Percentiles rank a stretch among this genome's conserved stretches.
Conservation (phyloP, 106 monocot species). For the Allium sativum region DNA sequence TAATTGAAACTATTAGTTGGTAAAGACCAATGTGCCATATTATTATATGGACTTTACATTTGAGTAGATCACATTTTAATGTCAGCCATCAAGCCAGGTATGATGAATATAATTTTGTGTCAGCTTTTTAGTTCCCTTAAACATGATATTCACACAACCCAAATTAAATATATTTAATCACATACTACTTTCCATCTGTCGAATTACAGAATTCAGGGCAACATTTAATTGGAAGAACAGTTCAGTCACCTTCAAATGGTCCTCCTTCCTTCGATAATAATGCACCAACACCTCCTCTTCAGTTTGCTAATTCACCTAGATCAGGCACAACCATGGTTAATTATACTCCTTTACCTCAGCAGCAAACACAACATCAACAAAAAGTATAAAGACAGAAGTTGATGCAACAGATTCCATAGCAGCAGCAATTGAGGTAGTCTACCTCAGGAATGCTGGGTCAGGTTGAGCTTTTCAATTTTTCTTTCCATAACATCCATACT, state of each 20-base stretch:
- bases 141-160: too few species aligned
- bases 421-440: conserved; percentile 61
- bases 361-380: conserved; percentile 62
- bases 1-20: too few species aligned
- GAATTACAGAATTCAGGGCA: conserved; percentile 45
- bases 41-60: too few species aligned
- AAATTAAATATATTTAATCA: too few species aligned
- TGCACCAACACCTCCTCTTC: conserved; percentile 81
- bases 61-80: too few species aligned
- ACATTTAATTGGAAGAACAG: conserved; percentile 66
- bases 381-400: conserved; percentile 35
- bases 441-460: conserved; percentile 51
- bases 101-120: too few species aligned
- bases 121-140: too few species aligned
- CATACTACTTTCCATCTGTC: too few species aligned
- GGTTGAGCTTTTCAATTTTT: conserved; percentile 6
- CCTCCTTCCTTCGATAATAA: conserved; percentile 52
- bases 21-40: too few species aligned
- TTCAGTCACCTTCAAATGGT: conserved; percentile 65
- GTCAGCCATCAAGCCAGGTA: too few species aligned
- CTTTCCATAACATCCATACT: conserved; percentile 1
- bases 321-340: conserved; percentile 84
- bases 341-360: conserved; percentile 84
- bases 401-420: conserved; percentile 57
- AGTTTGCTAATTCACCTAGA: conserved; percentile 82